Evolutionary conservation across 768 basidiomycete genomes (phyloP), one percentile per base, ranked within the genome.

Genomic region (Tephrocybe sp.): DNA sequence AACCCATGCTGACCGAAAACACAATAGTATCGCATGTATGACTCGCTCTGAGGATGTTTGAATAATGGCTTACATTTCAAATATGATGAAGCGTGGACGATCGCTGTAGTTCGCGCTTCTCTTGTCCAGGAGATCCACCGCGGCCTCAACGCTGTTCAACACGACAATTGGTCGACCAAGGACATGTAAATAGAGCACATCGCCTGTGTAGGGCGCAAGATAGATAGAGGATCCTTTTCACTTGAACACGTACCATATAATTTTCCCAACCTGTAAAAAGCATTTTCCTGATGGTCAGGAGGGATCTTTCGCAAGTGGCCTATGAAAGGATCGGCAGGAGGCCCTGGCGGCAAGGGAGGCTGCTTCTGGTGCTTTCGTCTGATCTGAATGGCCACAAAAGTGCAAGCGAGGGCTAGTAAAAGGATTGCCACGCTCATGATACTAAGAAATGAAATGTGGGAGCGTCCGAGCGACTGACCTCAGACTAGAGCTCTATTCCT

Each of bases 221-320:
- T 35, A 4, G 3, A 16, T 9, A 1, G 11, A 22, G n/a, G 8
- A 22, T 13, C 12, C 23, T 46, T 5, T 19, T 33, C 12, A 17
- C 4, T 19, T 32, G 13, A 35, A 33, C 49, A 14, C 52, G 10
- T 20, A 68, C 72, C 72, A 50, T 72, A 70, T 50, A 39, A 55
- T 54, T 67, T 65, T 1, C 66, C 60, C 62, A 64, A 65, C 34
- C 63, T 42, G 35, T 65, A 60, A 43, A 67, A 70, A 4, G 56
- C 49, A 2, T 58, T 53, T 1, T 62, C 59, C 33, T 58, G 56
- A 45, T 65, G 51, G 9, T 57, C 53, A 1, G 61, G 22, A 7
- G 71, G 70, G 14, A 73, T 62, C 3, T 61, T 45, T 3, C 68
- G 62, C 10, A 66, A 48, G 48, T 73, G 69, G 2, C 72, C 72